Evolutionary conservation across 257 asterid species (phyloP), one percentile per base, ranked within the genome.

Genomic region (Fraxinus excelsior): DNA sequence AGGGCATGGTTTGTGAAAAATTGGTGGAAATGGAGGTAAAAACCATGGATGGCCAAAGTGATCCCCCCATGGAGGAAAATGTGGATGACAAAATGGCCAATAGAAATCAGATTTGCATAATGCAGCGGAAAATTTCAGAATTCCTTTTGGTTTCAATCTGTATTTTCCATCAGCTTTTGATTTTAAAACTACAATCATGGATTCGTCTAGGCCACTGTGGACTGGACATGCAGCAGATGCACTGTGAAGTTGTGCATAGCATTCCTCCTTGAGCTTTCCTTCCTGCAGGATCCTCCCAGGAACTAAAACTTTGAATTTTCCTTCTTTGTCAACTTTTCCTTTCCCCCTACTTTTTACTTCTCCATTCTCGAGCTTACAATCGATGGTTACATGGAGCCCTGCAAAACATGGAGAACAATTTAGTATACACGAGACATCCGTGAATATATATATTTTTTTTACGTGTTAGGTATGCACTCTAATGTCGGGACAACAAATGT

Each of bases 201-300:
- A 32, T 40, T 90, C 88, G 67, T 95, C 92, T 0, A 89, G 31
- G 38, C 91, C 91, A n/a, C 81, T 49, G 73, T 86, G 93, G 35
- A 91, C 85, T 0, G 98, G 91, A 82, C 99, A 95, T 13, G 77
- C 68, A 1, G 91, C 80, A 5, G 91, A 84, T 1, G 96, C 94
- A 78, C 90, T 89, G 60, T 91, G 96, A 69, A 95, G 93, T 73
- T 93, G 99, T 4, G 94, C 97, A 64, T 88, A 91, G 82, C 99
- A 95, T 35, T 90, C 94, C 25, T 89, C 87, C 21, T 88, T 90
- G 35, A 90, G 87, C 9, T 88, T 79, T 16, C 89, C 94, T 28
- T 85, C 77, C 21, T 84, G 78, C 28, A 87, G 82, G 1, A 86
- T 62, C 35, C 87, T 91, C 67, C 78, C 46, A 0, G 94, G 87